Conservation (phyloP, 2,329 filamentous ascomycete species). For the Venturia asperata region DNA sequence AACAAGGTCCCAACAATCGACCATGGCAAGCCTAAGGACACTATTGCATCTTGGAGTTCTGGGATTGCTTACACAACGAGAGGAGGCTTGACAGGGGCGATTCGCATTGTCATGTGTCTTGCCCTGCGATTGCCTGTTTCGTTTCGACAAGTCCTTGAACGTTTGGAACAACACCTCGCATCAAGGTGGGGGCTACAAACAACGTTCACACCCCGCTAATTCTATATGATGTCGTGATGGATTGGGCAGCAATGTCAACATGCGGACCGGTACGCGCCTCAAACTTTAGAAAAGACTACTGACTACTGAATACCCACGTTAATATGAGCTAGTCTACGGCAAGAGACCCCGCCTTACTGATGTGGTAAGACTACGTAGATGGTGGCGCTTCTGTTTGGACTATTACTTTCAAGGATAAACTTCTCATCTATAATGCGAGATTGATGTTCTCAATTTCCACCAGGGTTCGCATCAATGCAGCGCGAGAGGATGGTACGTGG, state of each 20-base stretch:
- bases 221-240: neutral
- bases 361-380: neutral
- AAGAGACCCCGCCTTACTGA: neutral
- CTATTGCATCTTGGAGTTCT: neutral
- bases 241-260: neutral
- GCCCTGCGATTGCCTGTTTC: neutral
- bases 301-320: neutral
- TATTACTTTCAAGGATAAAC: neutral
- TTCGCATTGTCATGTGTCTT: neutral
- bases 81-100: neutral
- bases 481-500: neutral
- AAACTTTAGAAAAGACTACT: neutral
- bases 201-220: neutral
- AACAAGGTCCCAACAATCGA: neutral
- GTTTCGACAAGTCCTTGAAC: neutral
- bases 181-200: neutral
- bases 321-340: neutral
- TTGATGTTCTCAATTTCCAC: neutral
- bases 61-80: neutral
- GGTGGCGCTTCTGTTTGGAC: neutral
- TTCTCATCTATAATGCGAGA: neutral
- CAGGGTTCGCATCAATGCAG: neutral
- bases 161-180: neutral
- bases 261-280: neutral
- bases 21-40: neutral